Evolutionary conservation across 768 basidiomycete species (phyloP).

Genomic region (Pholiota molesta): DNA sequence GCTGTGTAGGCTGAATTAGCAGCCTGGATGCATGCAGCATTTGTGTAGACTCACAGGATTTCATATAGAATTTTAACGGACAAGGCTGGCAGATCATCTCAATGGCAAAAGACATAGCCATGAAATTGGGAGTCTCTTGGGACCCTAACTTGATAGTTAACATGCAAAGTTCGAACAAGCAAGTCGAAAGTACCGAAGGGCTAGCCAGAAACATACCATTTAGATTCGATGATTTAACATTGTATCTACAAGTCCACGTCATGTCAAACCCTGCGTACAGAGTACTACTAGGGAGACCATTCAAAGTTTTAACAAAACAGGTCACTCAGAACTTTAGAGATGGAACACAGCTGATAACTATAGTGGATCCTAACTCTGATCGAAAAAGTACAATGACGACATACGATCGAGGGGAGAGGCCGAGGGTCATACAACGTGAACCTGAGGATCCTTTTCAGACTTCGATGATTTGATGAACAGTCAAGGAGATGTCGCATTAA

Average conservation of each 20-base stretch:
- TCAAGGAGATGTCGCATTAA: neutral
- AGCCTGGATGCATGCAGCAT: neutral
- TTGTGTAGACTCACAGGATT: too few relatives aligned
- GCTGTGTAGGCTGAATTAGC: neutral
- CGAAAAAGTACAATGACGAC: neutral
- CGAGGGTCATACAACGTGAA: neutral
- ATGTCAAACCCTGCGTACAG: constrained; percentile 27
- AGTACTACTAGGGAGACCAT: constrained; percentile 29
- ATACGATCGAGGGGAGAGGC: neutral
- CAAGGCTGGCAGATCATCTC: too few relatives aligned
- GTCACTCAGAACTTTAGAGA: too few relatives aligned
- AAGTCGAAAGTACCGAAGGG: constrained; percentile 4
- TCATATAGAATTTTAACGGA: too few relatives aligned
- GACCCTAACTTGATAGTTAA: too few relatives aligned
- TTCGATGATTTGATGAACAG: constrained; percentile 2
- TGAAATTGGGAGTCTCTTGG: too few relatives aligned
- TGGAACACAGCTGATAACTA: too few relatives aligned
- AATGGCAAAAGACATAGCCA: too few relatives aligned
- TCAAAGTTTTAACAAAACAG: constrained; percentile 21
- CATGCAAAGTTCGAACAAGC: too few relatives aligned
- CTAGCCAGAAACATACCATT: constrained; percentile 28
- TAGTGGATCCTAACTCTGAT: too few relatives aligned
- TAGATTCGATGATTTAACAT: constrained; percentile 21
- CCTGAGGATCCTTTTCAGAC: neutral
- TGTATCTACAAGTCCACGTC: constrained; percentile 32